A percentile compares a stretch with the other conserved stretches of the same genome.
Evolutionary conservation across 176 grass and related monocot species (phyloP).

Genomic region (Triticum urartu): DNA sequence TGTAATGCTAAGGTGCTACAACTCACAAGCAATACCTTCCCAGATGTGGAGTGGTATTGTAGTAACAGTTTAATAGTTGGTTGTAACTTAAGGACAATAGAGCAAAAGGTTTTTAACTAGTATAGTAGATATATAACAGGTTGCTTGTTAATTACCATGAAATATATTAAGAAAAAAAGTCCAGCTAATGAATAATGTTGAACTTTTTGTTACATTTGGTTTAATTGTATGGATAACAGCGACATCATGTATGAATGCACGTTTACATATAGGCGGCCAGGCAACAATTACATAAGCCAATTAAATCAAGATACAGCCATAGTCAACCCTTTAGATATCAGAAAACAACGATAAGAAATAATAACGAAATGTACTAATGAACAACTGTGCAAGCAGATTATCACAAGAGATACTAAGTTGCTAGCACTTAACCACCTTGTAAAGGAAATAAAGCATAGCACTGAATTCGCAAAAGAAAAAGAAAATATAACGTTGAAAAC

Average conservation of each 20-base stretch:
- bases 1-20: slow-evolving; percentile 21
- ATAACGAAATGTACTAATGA: neutral
- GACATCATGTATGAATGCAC: neutral
- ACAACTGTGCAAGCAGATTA: neutral
- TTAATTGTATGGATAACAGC: neutral
- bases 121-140: neutral
- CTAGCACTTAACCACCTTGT: neutral
- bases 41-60: neutral
- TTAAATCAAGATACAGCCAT: neutral
- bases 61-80: neutral
- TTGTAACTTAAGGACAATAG: neutral
- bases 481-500: neutral
- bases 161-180: neutral
- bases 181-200: neutral
- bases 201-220: neutral
- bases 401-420: neutral
- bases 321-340: neutral
- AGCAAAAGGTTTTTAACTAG: neutral
- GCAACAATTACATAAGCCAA: neutral
- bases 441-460: neutral
- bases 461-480: neutral
- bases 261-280: neutral
- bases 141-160: neutral
- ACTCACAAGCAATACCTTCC: neutral
- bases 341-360: neutral